Base-by-base conservation (phyloP, 495 filamentous ascomycete genomes). In the Penicillium soppii region DNA sequence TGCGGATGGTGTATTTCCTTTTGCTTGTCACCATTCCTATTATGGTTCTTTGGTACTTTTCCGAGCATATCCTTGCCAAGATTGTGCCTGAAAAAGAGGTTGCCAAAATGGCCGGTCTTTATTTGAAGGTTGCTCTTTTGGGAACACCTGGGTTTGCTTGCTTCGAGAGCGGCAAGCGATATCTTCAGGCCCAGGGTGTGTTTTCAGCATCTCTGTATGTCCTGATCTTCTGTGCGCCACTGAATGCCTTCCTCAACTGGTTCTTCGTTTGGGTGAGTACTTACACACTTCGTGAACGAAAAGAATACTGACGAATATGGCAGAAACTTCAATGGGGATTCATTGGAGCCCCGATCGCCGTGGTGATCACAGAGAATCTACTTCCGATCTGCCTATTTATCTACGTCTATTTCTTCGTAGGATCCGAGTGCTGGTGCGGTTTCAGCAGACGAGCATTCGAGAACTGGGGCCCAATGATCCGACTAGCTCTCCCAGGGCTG, bases 401-500 rank as follows among this genome's bases (percentile, higher is more conserved):
- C 22, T 96, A 96, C 62, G 76, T 84, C 22, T 73, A 73, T 50
- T 81, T 83, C 57, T 46, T 79, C 21, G 76, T 66, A 38, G 82
- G 82, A 19, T 55, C 62, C 25, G 72, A 80, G 47, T 87, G 92
- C 70, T 97, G 92, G 92, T 86, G 87, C 53, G 92, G 92, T 1
- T 83, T 95, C 51, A 85, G 83, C 1, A 70, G 62, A 43, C 71
- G 76, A 20, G 89, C 88, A 6, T 78, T 94, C 39, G 71, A 74
- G 16, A 95, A 95, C 66, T 96, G 91, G 91, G 79, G 82, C 5
- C 88, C 87, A 1, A 94, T 95, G 91, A 79, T 97, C 59, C 74
- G 80, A 43, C 84, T 97, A 13, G 90, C 91, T 0, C 66, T 96
- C 15, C 91, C 87, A 0, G 92, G 92, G 3, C 81, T 96, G 62